Evolutionary conservation across 441 rosid genomes (phyloP), one percentile per base, ranked within the genome.

Genomic region (Pelargonium myrrhifolium): DNA sequence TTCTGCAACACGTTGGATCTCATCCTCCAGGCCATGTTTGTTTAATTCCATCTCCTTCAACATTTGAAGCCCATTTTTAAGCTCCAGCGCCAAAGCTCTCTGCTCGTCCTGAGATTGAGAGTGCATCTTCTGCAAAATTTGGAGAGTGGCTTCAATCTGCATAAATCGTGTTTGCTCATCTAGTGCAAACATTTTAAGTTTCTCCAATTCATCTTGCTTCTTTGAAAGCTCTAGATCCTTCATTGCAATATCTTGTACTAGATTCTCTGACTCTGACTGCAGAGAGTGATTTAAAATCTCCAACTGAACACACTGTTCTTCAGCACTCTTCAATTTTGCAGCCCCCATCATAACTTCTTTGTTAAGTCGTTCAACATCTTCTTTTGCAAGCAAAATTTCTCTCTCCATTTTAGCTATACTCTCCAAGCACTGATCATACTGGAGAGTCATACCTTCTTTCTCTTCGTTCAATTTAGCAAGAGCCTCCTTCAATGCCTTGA

Each of bases 191-290:
- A 55, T 53, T 77, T 86, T 89, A 75, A 92, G 85, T 65, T 81
- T 85, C 78, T 77, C 87, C 77, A 92, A 65, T 73, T 90, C 86
- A 7, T 69, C 78, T 68, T 86, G 85, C 81, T 86, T 90, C 77
- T 79, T 79, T 21, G 68, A 73, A 53, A 92, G 92, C 81, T 92
- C 85, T 74, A 77, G 81, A 81, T 95, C 97, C 74, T 90, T 92
- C 66, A 64, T 66, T 65, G 86, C 82, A 78, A 92, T 84, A 78
- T 74, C 85, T 67, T 76, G 74, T 7, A 70, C 79, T 72, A 92
- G 76, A 78, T 69, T 70, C 2, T 86, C 90, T 40, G 93, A 90
- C 78, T 89, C 88, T 20, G 70, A 71, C 72, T 80, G 87, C 66
- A 95, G 78, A 74, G 79, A 81, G 58, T 83, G 85, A 79, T 92